phyloP scores from a whole-genome alignment of 2,329 filamentous ascomycete genomes.

The Botrytis porri region DNA sequence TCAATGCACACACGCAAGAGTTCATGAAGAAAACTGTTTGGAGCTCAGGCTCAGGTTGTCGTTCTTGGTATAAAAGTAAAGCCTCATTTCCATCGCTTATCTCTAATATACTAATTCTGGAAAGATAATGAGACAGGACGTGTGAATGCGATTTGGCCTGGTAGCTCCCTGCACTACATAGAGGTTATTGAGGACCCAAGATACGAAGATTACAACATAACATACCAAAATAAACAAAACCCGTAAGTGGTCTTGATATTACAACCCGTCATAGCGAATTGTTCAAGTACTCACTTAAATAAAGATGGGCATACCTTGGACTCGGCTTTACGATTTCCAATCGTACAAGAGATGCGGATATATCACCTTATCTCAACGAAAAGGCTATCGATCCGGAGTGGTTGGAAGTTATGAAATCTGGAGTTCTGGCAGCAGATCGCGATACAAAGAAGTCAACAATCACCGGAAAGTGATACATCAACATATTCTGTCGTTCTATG shows the following conservation, averaged over 20 bases:
- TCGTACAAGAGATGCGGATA: slow-evolving; percentile 12
- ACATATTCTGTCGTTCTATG: background rate
- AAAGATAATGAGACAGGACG: slow-evolving; percentile 45
- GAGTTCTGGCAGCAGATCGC: background rate
- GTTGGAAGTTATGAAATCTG: slow-evolving; percentile 10
- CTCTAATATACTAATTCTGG: background rate
- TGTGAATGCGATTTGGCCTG: slow-evolving; percentile 49
- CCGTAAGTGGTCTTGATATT: background rate
- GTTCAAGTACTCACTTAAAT: background rate
- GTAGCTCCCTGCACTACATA: slow-evolving; percentile 49
- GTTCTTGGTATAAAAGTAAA: slow-evolving; percentile 32
- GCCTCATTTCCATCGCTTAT: background rate
- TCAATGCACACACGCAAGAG: slow-evolving; percentile 47
- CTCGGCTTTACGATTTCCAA: slow-evolving; percentile 6
- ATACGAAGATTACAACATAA: slow-evolving; percentile 47
- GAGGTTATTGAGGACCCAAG: slow-evolving; percentile 42
- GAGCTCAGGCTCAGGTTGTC: slow-evolving; percentile 42
- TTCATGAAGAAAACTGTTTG: slow-evolving; percentile 55
- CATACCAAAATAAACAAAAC: slow-evolving; percentile 36
- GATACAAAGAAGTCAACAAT: background rate
- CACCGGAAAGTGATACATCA: background rate
- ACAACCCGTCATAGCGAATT: background rate
- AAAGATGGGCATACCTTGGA: slow-evolving; percentile 19
- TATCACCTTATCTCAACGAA: slow-evolving; percentile 14
- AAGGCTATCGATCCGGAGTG: slow-evolving; percentile 8